Conservation (phyloP, 148 eudicot genomes). For the Spergularia marina region DNA sequence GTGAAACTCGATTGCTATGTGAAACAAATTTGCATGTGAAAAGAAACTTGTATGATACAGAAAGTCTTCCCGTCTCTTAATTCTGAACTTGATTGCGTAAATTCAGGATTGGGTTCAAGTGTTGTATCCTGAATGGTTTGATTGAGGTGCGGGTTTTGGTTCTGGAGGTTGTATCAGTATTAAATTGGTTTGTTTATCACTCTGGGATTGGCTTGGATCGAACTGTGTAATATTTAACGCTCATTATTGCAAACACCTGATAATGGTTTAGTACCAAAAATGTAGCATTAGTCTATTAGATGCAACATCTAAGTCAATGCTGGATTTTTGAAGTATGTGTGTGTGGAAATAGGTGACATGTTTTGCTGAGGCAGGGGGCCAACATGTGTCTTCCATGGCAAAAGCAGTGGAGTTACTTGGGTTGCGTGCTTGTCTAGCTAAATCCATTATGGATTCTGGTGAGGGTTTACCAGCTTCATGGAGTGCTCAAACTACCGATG, state of each 20-base stretch:
- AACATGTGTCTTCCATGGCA: constrained; percentile 84
- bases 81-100: too few relatives aligned
- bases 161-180: too few relatives aligned
- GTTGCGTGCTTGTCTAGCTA: constrained; percentile 73
- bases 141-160: too few relatives aligned
- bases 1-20: too few relatives aligned
- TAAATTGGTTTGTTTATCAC: too few relatives aligned
- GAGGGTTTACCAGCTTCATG: constrained; percentile 80
- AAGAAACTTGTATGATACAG: too few relatives aligned
- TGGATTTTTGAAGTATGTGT: neutral
- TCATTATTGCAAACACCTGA: neutral
- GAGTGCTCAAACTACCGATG: constrained; percentile 50
- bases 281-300: neutral
- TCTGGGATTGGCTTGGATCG: neutral
- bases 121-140: too few relatives aligned
- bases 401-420: constrained; percentile 76
- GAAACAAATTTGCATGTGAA: too few relatives aligned
- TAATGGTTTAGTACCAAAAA: neutral
- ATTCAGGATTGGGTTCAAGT: too few relatives aligned
- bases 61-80: too few relatives aligned
- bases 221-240: too few relatives aligned
- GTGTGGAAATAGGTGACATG: constrained; percentile 63
- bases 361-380: constrained; percentile 97
- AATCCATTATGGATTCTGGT: constrained; percentile 87
- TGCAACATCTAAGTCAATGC: neutral